phyloP scores from a whole-genome alignment of 306 rosid species.

The Gleditsia sinensis region DNA sequence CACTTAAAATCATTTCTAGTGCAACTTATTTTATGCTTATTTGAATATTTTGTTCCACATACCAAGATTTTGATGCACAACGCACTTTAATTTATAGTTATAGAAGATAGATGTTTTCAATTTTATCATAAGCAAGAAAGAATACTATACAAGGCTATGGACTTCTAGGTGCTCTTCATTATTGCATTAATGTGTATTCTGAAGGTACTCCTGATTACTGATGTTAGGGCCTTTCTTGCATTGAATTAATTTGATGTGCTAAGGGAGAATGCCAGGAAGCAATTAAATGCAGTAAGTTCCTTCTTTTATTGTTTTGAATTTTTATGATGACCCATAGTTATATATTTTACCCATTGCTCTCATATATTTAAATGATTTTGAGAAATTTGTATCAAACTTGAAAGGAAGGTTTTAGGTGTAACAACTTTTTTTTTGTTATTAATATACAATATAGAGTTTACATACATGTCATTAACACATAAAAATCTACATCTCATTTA shows the following conservation, averaged over 20 bases:
- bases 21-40: too few species aligned
- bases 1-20: too few species aligned
- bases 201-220: constrained; percentile 29
- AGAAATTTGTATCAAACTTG: too few species aligned
- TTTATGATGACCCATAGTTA: neutral
- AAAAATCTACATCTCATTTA: too few species aligned
- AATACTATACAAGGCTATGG: constrained; percentile 15
- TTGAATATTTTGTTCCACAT: too few species aligned
- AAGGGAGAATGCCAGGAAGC: constrained; percentile 26
- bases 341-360: neutral
- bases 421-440: too few species aligned
- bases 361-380: too few species aligned
- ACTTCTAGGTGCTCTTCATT: constrained; percentile 24
- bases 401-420: too few species aligned
- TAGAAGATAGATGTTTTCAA: neutral
- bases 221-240: constrained; percentile 32
- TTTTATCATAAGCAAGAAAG: neutral
- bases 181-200: constrained; percentile 36
- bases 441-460: too few species aligned
- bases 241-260: constrained; percentile 25
- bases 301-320: neutral
- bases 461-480: too few species aligned
- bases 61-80: neutral
- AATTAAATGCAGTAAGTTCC: constrained; percentile 30
- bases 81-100: neutral